Conservation (phyloP, 129 eudicot genomes). For the Kitagawia praeruptora region DNA sequence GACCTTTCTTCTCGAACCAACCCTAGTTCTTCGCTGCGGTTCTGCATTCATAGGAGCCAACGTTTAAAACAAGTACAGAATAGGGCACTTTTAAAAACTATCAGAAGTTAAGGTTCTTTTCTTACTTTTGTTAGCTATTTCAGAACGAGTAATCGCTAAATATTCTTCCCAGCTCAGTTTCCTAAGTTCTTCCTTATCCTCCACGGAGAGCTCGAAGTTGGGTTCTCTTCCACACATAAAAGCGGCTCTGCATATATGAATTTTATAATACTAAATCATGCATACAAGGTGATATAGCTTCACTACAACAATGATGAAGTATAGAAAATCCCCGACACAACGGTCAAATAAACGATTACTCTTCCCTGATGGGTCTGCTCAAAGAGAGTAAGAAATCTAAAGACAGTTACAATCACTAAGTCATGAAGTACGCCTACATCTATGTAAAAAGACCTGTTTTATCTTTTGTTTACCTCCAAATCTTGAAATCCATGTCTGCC, state of each 20-base stretch:
- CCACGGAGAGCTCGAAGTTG: slow-evolving; percentile 66
- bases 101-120: slow-evolving; percentile 1
- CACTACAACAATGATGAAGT: not conserved
- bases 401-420: not conserved
- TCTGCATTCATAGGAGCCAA: slow-evolving; percentile 21
- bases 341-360: not conserved
- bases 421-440: not conserved
- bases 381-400: not conserved
- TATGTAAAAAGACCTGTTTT: not conserved
- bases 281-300: not conserved
- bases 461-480: not conserved
- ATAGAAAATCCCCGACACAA: not conserved
- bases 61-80: not conserved
- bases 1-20: slow-evolving; percentile 38
- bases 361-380: not conserved
- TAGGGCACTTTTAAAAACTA: not conserved
- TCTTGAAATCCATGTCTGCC: not conserved
- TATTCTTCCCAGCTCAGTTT: slow-evolving; percentile 86
- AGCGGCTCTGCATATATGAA: slow-evolving; percentile 62
- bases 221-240: slow-evolving; percentile 95
- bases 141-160: slow-evolving; percentile 59
- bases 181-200: slow-evolving; percentile 64
- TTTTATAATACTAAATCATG: not conserved
- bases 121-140: slow-evolving; percentile 73
- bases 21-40: slow-evolving; percentile 34